A percentile compares a stretch with the other conserved stretches of the same genome.
phyloP scores from a whole-genome alignment of 2,329 filamentous ascomycete species.

The Sarocladium kiliense region DNA sequence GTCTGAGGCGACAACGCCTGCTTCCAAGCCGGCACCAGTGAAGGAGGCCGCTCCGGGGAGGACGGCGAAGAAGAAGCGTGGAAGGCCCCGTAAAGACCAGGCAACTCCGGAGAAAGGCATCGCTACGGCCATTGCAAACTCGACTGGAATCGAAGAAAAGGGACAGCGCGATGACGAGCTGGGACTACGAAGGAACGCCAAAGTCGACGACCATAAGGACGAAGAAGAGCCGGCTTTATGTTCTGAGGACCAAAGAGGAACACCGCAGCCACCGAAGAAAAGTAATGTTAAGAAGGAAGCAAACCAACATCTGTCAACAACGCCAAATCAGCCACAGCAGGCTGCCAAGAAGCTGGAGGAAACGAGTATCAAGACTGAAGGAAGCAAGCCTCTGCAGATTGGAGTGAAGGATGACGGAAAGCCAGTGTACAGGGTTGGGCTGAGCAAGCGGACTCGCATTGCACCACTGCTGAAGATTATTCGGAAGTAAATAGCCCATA shows the following conservation, averaged over 20 bases:
- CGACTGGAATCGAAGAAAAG: no score
- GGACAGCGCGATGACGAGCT: no score
- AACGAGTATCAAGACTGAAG: neutral
- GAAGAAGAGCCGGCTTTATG: no score
- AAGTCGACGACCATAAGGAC: slow-evolving; percentile 10
- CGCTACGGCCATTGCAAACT: no score
- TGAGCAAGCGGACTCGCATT: slow-evolving; percentile 46
- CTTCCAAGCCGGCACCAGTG: no score
- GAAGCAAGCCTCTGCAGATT: neutral
- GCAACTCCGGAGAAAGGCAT: neutral
- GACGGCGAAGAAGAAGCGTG: slow-evolving; percentile 11
- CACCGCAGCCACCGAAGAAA: no score
- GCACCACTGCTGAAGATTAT: slow-evolving; percentile 46
- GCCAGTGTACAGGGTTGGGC: slow-evolving; percentile 43
- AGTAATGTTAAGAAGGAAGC: no score
- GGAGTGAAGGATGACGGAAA: slow-evolving; percentile 22
- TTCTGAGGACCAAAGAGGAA: no score
- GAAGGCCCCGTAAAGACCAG: slow-evolving; percentile 5
- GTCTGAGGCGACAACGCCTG: no score
- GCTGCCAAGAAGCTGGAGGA: neutral
- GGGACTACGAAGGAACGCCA: neutral
- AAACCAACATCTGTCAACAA: no score
- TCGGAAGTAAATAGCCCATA: slow-evolving; percentile 27
- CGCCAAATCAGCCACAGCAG: no score
- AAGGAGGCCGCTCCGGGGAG: slow-evolving; percentile 1